Evolutionary conservation across 129 eudicot species (phyloP), one percentile per base, ranked within the genome.

Genomic region (Gnaphalium uliginosum): DNA sequence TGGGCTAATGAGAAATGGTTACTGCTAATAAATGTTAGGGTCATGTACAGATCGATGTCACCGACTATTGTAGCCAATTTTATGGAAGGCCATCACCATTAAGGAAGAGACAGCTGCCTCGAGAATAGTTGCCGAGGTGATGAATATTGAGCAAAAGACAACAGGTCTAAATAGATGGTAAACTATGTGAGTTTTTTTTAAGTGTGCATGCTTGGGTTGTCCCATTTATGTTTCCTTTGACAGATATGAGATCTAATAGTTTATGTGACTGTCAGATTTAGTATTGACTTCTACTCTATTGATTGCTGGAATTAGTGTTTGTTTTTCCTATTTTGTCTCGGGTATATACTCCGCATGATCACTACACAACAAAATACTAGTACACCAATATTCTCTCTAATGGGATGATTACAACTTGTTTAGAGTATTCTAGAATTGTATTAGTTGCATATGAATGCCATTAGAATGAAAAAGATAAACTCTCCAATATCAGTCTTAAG

Each of bases 161-260:
- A 72, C 76, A 72, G 29, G 57, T 50, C 7, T 25, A 8, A 69
- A 48, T 50, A 39, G 68, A 73, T 39, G 60, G 26, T 11, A 53
- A 8, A 37, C 26, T 53, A 33, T 56, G 18, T 66, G 73, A 32
- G n/a, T n/a, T 8, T 33, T 56, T 39, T 18, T 51, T 24, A 72
- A 64, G 37, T 79, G 73, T 67, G 74, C 83, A 79, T 73, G 83
- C 78, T 73, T 79, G 69, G 74, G 62, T 79, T 79, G 74, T 73
- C 83, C 39, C 69, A 18, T 23, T 10, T 57, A 57, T 79, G 62
- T 79, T 79, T 57, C 75, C 68, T 35, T 41, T 27, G 75, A 53
- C 83, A 79, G 73, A 74, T 79, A 75, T 74, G 29, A 62, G 65
- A 71, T 71, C 27, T 53, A 27, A 17, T 53, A 10, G 22, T 72